These are phyloP conservation scores for Penicillium argentinense DNA, from an alignment of 495 filamentous ascomycete genomes.

Conservation along the genomic window DNA sequence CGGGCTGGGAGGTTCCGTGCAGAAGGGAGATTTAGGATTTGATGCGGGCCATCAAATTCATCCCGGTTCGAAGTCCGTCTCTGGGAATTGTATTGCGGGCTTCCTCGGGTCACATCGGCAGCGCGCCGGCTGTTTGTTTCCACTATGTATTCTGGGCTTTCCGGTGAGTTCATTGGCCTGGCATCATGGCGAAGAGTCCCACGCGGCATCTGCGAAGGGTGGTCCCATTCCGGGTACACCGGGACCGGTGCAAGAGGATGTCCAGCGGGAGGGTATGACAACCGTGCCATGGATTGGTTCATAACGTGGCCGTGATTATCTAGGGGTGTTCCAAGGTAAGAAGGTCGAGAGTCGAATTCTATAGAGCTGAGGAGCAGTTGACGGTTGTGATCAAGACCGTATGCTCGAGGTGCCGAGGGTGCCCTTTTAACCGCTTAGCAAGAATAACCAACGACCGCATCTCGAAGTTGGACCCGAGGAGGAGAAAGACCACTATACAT, in stretches of 20 bases:
- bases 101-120: conserved; percentile 46
- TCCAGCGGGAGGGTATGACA: conserved; percentile 40
- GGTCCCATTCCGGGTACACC: conserved; percentile 39
- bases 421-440: conserved; percentile 36
- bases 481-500: conserved; percentile 8
- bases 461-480: conserved; percentile 9
- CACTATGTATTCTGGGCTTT: conserved; percentile 41
- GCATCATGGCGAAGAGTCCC: conserved; percentile 34
- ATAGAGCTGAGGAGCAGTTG: conserved; percentile 20
- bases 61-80: conserved; percentile 77
- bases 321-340: conserved; percentile 31
- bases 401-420: conserved; percentile 31
- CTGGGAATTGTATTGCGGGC: conserved; percentile 58
- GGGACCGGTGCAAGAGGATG: conserved; percentile 28
- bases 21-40: conserved; percentile 68
- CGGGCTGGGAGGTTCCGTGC: conserved; percentile 66
- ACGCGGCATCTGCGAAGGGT: conserved; percentile 31
- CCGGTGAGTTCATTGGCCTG: conserved; percentile 32
- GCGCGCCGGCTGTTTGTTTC: conserved; percentile 40
- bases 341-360: conserved; percentile 34
- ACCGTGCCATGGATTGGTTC: conserved; percentile 27
- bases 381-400: conserved; percentile 31
- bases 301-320: conserved; percentile 26
- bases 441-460: conserved; percentile 9
- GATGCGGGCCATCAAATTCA: conserved; percentile 85